Base-by-base conservation (phyloP, 257 asterid genomes). In the Leptodermis oblonga region DNA sequence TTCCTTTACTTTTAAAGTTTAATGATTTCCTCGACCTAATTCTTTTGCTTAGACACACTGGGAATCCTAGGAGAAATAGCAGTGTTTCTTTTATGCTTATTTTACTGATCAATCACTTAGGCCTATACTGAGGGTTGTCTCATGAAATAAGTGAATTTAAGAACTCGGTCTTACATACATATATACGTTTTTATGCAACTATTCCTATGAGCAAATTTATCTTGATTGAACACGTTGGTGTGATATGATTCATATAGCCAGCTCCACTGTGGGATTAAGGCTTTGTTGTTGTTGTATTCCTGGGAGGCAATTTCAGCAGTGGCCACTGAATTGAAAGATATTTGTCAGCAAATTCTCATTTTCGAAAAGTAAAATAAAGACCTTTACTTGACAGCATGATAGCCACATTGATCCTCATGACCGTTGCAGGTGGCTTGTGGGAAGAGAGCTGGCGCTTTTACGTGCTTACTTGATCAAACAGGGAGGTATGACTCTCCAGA, bases 381-480 rank as follows among this genome's bases (percentile, higher is more conserved):
- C 6, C 6, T 2, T 18, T 60, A 5, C 62, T 26, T 20, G 37
- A 25, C 23, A 26, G 48, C 22, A 13, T 31, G 42, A 36, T 30
- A 28, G 30, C 39, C 34, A 31, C 46, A 33, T 49, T 31, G 25
- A 25, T 5, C 26, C 18, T 4, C 15, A 42, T 26, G 53, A 63
- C 51, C 10, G 25, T 81, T 77, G 67, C 80, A 93, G 99, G 96
- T 93, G 76, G 90, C 82, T 31, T 93, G 97, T 78, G 99, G 97
- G 83, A 93, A 87, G 79, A 76, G 84, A 70, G 96, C 97, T 36
- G 97, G 99, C 68, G 88, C 96, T 9, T 85, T 83, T 79, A 73
- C 97, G 22, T 82, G 90, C 86, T 81, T 93, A 84, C 96, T 90
- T n/a, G 99, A 93, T 15, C 95, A 93, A 83, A 87, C 95, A 9